Percentiles rank a stretch among this genome's conserved stretches.
Evolutionary conservation across 306 rosid species (phyloP).

Genomic region (Trifolium repens): DNA sequence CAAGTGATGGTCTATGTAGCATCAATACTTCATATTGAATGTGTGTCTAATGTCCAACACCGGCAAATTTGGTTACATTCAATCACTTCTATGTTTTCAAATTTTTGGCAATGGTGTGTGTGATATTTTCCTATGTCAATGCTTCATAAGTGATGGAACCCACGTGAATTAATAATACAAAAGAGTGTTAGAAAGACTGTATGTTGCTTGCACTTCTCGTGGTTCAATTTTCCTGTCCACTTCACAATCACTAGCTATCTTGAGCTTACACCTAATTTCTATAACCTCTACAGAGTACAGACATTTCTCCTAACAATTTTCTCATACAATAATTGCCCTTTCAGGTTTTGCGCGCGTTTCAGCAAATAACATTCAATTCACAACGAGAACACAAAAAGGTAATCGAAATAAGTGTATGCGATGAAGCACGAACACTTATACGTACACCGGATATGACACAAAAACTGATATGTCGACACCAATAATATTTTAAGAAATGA

Average conservation of each 20-base stretch:
- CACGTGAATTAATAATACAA: neutral
- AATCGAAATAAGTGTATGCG: neutral
- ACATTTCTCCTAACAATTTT: neutral
- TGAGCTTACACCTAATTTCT: conserved; percentile 24
- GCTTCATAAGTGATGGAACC: neutral
- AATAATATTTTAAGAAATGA: no score
- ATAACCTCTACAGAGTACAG: conserved; percentile 2
- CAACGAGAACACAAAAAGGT: conserved; percentile 13
- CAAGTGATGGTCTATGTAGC: neutral
- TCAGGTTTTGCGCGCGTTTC: neutral
- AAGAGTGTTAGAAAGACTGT: neutral
- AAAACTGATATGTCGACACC: no score
- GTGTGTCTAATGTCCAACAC: neutral
- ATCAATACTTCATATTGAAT: neutral
- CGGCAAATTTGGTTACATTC: neutral
- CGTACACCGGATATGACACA: no score
- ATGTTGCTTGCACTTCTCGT: neutral
- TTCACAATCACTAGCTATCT: conserved; percentile 33
- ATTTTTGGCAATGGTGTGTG: neutral
- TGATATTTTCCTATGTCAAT: neutral
- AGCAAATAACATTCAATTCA: neutral
- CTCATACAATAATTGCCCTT: neutral
- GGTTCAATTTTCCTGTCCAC: conserved; percentile 12
- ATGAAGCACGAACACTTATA: no score
- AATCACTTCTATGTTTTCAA: neutral